Evolutionary conservation across 495 filamentous ascomycete species (phyloP).

Genomic region (Chaetomium fimeti): DNA sequence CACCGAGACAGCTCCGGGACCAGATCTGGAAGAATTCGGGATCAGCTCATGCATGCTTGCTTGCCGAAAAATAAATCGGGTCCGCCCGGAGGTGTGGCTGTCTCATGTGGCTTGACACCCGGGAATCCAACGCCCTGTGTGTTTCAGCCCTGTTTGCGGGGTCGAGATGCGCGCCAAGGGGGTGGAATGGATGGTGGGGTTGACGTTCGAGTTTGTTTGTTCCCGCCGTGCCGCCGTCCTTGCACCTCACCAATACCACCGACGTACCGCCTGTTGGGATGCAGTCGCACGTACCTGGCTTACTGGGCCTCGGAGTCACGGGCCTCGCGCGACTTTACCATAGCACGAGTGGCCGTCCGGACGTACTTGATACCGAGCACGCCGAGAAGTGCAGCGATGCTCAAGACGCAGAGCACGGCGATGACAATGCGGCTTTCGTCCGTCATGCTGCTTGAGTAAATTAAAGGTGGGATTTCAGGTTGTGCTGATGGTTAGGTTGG

Average conservation of each 20-base stretch:
- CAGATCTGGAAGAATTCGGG: slow-evolving; percentile 9
- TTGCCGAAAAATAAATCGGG: slow-evolving; percentile 26
- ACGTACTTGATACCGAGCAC: slow-evolving; percentile 21
- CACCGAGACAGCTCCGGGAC: slow-evolving; percentile 13
- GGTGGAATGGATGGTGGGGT: neutral
- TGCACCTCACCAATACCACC: neutral
- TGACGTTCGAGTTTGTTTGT: neutral
- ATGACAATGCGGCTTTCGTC: slow-evolving; percentile 18
- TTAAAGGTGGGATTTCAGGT: neutral
- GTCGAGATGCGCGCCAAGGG: slow-evolving; percentile 10
- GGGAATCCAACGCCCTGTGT: neutral
- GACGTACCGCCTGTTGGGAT: neutral
- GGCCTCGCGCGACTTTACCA: neutral
- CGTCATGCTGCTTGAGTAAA: slow-evolving; percentile 5
- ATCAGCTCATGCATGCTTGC: slow-evolving; percentile 10
- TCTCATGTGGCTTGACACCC: neutral
- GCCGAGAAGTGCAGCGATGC: slow-evolving; percentile 10
- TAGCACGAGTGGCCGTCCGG: neutral
- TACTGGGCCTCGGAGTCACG: slow-evolving; percentile 1
- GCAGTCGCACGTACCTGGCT: neutral
- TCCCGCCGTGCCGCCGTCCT: neutral
- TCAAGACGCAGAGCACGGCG: slow-evolving; percentile 21
- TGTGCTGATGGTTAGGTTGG: neutral
- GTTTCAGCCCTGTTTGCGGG: slow-evolving; percentile 22
- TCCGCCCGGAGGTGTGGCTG: slow-evolving; percentile 19